Conservation (phyloP, 371 early-diverging fungal species). For the Zancudomyces culisetae region DNA sequence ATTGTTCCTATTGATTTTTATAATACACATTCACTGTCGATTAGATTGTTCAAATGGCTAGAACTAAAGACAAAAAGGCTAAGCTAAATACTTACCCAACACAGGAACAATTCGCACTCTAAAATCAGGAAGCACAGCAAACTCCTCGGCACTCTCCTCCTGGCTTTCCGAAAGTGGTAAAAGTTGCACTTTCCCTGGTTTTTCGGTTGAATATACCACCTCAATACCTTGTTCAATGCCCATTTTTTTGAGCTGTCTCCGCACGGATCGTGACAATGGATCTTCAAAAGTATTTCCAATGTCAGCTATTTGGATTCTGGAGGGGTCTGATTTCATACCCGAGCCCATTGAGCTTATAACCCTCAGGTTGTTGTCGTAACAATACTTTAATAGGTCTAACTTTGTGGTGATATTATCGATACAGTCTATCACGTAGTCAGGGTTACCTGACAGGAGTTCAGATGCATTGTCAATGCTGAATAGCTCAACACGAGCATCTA, state of each 20-base stretch:
- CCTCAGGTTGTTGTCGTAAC: conserved; percentile 41
- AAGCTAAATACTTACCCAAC: conserved; percentile 29
- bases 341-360: conserved; percentile 88
- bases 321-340: conserved; percentile 84
- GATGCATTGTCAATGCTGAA: conserved; percentile 51
- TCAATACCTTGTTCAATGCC: conserved; percentile 54
- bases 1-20: conserved; percentile 37
- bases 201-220: conserved; percentile 85
- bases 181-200: conserved; percentile 63
- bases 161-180: conserved; percentile 60
- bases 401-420: conserved; percentile 92
- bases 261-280: conserved; percentile 69
- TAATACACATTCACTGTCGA: conserved; percentile 10
- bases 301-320: conserved; percentile 83
- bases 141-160: conserved; percentile 65
- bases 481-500: conserved; percentile 58
- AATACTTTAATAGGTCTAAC: conserved; percentile 66
- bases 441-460: conserved; percentile 46
- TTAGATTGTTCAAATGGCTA: too few species aligned
- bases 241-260: conserved; percentile 43
- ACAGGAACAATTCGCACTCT: conserved; percentile 72
- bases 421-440: conserved; percentile 70
- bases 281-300: conserved; percentile 83
- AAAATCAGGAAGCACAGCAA: conserved; percentile 73
- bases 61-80: too few species aligned